Base-by-base conservation (phyloP, 108 stramenopile species). In the Nitzschia sp. region DNA sequence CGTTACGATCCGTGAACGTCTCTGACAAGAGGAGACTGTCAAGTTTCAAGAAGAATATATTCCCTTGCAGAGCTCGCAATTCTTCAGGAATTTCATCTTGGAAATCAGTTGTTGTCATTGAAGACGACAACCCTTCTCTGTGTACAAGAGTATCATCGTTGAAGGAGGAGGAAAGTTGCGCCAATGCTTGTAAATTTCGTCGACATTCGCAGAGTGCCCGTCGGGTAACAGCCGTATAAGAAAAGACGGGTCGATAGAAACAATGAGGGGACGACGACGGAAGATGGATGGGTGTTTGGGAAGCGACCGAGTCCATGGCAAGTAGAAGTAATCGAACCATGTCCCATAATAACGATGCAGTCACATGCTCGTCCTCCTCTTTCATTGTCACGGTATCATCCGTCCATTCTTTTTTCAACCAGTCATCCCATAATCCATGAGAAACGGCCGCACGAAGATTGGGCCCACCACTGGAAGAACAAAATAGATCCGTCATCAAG, bases 401-500 rank as follows among this genome's bases (percentile, higher is more conserved):
- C 8, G 21, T 54, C 66, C 47, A 48, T 28, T 41, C 53, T 56
- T 66, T 45, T 3, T 63, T n/a, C 22, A 89, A 32, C 17, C 45
- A 66, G 13, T 28, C 35, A 58, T 89, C 80, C 63, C 46, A 85
- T 16, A 63, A 38, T 21, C 87, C 87, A 72, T 89, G 87, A 25
- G 69, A 70, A 21, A 86, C 53, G 29, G 68, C 57, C 30, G 84
- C 78, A 29, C 87, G 78, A 29, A 89, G 73, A 60, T 89, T 89
- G 36, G 87, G 87, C 21, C 77, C 84, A 34, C 78, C 77, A n/a
- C 28, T 56, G 19, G 84, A 69, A 1, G 84, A 70, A 22, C 66
- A 61, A 58, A 82, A 89, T 58, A 89, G 45, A 69, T 89, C 87
- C 32, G 82, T 64, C 63, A 85, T 46, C 19, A 89, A 53, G 30